Conservation (phyloP, 257 asterid genomes). For the Striga asiatica region DNA sequence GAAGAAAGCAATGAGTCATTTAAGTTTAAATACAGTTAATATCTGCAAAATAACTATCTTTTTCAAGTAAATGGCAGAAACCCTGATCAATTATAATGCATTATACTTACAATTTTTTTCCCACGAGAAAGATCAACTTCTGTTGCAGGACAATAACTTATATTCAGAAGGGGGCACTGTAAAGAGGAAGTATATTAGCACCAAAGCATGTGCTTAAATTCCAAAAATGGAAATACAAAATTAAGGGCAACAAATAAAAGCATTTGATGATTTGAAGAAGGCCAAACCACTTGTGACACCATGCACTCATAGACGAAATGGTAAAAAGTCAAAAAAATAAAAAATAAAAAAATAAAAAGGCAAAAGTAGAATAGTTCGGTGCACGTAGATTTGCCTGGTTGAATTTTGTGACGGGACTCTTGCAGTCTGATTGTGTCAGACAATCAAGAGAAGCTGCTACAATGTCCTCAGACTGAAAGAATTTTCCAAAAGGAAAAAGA, state of each 20-base stretch:
- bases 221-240: too few species aligned
- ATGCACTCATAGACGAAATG: conserved; percentile 1
- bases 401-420: conserved; percentile 38
- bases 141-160: conserved; percentile 78
- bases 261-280: too few species aligned
- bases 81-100: not conserved
- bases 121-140: conserved; percentile 66
- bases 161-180: conserved; percentile 87
- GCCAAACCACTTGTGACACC: too few species aligned
- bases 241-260: too few species aligned
- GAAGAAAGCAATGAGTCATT: not conserved
- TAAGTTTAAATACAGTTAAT: not conserved
- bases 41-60: not conserved
- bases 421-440: conserved; percentile 52
- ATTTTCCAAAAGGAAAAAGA: conserved; percentile 7
- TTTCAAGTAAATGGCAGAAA: not conserved
- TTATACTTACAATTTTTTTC: conserved; percentile 55
- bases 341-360: conserved; percentile 1
- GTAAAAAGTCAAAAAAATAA: not conserved
- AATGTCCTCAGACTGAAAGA: conserved; percentile 58
- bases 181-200: conserved; percentile 17
- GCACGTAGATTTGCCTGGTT: conserved; percentile 72
- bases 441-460: conserved; percentile 73
- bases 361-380: not conserved
- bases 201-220: conserved; percentile 7